phyloP scores from a whole-genome alignment of 441 rosid genomes.

The Euphorbia celastroides region DNA sequence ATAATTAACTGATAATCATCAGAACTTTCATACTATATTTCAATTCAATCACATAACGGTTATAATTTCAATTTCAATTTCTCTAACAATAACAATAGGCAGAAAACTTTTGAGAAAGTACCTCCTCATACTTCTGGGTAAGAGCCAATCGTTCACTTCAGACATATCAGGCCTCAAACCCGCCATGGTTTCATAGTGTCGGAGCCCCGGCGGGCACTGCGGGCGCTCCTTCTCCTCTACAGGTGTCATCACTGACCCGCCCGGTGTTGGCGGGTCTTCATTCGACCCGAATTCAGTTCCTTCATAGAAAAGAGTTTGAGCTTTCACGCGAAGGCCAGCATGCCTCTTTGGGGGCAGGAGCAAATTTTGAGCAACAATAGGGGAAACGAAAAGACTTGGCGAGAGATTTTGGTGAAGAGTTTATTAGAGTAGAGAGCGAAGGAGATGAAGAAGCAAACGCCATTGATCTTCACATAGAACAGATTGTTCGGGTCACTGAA shows the following conservation, averaged over 20 bases:
- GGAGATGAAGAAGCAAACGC: slow-evolving; percentile 23
- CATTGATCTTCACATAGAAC: slow-evolving; percentile 23
- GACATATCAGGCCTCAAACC: slow-evolving; percentile 88
- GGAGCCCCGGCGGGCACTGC: slow-evolving; percentile 80
- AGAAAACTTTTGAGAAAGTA: no score
- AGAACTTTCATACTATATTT: no score
- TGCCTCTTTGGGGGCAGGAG: slow-evolving; percentile 18
- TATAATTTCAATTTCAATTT: no score
- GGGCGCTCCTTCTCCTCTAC: slow-evolving; percentile 72
- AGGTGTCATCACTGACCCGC: slow-evolving; percentile 45
- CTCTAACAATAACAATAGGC: no score
- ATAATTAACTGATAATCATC: no score
- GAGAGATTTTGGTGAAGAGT: slow-evolving; percentile 28
- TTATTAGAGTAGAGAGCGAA: slow-evolving; percentile 27
- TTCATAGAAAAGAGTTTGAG: slow-evolving; percentile 67
- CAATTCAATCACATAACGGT: no score
- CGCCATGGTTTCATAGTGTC: slow-evolving; percentile 74
- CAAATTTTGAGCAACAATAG: slow-evolving; percentile 24
- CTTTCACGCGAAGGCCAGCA: slow-evolving; percentile 28
- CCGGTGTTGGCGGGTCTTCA: slow-evolving; percentile 49
- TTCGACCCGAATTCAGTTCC: slow-evolving; percentile 66
- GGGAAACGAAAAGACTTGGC: slow-evolving; percentile 42
- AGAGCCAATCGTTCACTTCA: slow-evolving; percentile 74
- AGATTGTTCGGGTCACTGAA: background rate
- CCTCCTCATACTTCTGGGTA: slow-evolving; percentile 91